phyloP scores from a whole-genome alignment of 1,284 basidiomycete species.

The Ustilago cynodontis region DNA sequence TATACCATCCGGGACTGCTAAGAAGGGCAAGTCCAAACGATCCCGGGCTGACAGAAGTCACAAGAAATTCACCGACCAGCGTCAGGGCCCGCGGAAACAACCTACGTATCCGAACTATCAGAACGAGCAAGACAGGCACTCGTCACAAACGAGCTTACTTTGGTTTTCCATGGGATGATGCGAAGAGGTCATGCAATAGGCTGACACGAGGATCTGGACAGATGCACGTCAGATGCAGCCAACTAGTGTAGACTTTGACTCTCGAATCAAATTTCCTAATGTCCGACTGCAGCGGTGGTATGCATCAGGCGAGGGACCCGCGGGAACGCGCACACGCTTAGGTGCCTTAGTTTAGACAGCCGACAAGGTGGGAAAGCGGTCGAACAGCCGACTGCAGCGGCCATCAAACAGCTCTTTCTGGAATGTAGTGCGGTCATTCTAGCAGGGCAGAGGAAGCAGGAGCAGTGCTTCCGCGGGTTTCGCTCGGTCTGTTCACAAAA shows the following conservation, averaged over 20 bases:
- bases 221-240: not conserved
- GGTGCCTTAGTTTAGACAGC: not conserved
- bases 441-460: not conserved
- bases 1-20: not conserved
- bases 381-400: no score
- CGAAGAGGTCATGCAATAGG: not conserved
- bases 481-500: not conserved
- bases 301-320: not conserved
- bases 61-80: not conserved
- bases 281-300: not conserved
- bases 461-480: not conserved
- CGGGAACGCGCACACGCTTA: not conserved
- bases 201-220: conserved; percentile 1
- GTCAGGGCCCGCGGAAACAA: no score
- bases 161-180: not conserved
- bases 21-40: not conserved
- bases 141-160: not conserved
- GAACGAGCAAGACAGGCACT: not conserved
- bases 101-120: not conserved
- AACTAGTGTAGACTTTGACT: not conserved
- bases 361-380: not conserved
- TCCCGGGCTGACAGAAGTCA: not conserved
- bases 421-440: not conserved
- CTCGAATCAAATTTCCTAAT: not conserved
- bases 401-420: no score